phyloP scores from a whole-genome alignment of 208 protist species.

The Borovskyia barvae region DNA sequence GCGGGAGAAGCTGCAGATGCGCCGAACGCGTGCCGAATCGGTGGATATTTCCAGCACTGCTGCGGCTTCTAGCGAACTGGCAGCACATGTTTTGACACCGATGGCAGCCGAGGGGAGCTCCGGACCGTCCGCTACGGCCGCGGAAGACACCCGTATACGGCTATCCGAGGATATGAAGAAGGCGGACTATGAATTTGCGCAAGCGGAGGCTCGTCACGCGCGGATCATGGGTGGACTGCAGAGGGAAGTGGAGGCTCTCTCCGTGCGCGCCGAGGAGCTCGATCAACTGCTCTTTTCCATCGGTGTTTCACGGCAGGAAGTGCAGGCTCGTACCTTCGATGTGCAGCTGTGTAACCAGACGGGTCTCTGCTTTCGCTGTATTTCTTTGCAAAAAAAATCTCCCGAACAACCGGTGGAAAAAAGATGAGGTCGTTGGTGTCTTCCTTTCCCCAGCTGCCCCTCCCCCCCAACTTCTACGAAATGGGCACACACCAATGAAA shows the following conservation, averaged over 20 bases:
- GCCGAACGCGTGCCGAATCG: neutral
- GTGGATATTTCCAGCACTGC: no score
- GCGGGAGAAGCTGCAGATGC: constrained; percentile 6
- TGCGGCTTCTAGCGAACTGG: no score
- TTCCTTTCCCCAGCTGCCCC: no score
- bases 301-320: constrained; percentile 7
- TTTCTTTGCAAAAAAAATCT: no score
- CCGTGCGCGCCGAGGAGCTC: constrained; percentile 27
- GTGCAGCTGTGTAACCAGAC: constrained; percentile 19
- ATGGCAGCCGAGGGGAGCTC: no score
- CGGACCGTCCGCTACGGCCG: neutral
- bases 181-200: constrained; percentile 29
- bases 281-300: constrained; percentile 16
- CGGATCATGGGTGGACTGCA: constrained; percentile 23
- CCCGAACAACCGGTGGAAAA: no score
- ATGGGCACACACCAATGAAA: no score
- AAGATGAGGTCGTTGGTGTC: no score
- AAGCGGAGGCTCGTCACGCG: constrained; percentile 19
- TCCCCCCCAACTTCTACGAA: no score
- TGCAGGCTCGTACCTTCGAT: neutral
- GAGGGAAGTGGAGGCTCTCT: constrained; percentile 59
- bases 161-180: constrained; percentile 31
- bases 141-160: neutral
- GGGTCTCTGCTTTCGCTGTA: constrained; percentile 6
- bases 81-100: no score